Percentiles rank a stretch among this genome's conserved stretches.
Evolutionary conservation across 352 stramenopile species (phyloP).

Genomic region (Elongisporangium undulatum): DNA sequence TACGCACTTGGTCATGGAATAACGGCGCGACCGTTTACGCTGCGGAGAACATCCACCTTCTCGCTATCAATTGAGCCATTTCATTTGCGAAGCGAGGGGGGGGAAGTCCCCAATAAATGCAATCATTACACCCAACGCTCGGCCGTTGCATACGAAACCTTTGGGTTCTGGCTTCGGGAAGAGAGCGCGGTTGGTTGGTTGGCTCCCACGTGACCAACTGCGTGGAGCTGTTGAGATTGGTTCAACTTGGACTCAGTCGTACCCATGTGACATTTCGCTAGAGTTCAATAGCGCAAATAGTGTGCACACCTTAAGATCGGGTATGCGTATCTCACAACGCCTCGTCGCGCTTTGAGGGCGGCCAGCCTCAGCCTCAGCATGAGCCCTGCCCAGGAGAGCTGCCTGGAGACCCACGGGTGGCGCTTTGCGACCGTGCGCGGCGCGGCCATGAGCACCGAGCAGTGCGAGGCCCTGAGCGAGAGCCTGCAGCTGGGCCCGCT

Average conservation of each 20-base stretch:
- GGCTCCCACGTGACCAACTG: background rate
- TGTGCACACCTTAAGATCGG: background rate
- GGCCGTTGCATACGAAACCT: background rate
- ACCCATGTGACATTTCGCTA: background rate
- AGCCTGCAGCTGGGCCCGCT: conserved; percentile 21
- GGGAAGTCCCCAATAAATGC: background rate
- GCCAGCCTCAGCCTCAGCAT: no score
- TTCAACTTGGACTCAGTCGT: background rate
- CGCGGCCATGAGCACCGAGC: conserved; percentile 35
- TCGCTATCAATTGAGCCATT: background rate
- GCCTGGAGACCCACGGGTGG: conserved; percentile 34
- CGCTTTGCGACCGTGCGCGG: conserved; percentile 27
- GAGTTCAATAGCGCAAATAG: background rate
- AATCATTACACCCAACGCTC: background rate
- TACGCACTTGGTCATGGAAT: background rate
- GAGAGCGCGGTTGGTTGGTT: no score
- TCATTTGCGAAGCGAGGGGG: background rate
- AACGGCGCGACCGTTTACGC: background rate
- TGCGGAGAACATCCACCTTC: background rate
- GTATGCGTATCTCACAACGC: background rate
- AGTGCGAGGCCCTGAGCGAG: conserved; percentile 22
- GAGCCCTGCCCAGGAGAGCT: conserved; percentile 6
- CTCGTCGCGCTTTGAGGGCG: background rate
- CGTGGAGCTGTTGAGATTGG: background rate
- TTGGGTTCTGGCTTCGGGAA: background rate